Conservation (phyloP, 2,329 filamentous ascomycete genomes). For the Sclerotinia subarctica region DNA sequence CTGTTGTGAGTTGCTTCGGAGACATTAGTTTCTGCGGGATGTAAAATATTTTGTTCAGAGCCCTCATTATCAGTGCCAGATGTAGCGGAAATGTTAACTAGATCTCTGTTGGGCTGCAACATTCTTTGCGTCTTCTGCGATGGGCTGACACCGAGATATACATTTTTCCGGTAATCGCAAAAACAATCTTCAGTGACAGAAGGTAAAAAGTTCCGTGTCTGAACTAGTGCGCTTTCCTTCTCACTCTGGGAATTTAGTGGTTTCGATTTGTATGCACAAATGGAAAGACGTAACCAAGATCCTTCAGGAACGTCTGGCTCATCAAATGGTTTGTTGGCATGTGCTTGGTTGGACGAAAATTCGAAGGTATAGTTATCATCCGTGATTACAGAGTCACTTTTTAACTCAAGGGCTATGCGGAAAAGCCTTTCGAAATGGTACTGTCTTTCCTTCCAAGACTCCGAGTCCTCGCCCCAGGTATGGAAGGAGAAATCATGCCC, state of each 20-base stretch:
- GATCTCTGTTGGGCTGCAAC: background rate
- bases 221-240: background rate
- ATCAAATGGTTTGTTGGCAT: background rate
- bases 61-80: background rate
- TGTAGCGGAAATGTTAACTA: too few species aligned
- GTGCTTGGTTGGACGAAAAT: background rate
- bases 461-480: conserved; percentile 18
- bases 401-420: conserved; percentile 22
- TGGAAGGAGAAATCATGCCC: background rate
- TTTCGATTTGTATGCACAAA: background rate
- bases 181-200: background rate
- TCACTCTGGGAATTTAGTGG: background rate
- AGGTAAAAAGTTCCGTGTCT: conserved; percentile 6
- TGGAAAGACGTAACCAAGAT: background rate
- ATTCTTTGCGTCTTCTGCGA: background rate
- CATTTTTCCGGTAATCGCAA: background rate
- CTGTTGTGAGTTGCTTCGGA: background rate
- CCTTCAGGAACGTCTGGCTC: background rate
- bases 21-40: background rate
- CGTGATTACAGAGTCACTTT: conserved; percentile 19
- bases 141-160: background rate
- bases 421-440: conserved; percentile 23
- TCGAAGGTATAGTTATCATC: conserved; percentile 17
- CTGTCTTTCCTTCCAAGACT: conserved; percentile 13
- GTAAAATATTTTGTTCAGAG: background rate